Base-by-base conservation (phyloP, 2,329 filamentous ascomycete species). In the Calonectria montana region DNA sequence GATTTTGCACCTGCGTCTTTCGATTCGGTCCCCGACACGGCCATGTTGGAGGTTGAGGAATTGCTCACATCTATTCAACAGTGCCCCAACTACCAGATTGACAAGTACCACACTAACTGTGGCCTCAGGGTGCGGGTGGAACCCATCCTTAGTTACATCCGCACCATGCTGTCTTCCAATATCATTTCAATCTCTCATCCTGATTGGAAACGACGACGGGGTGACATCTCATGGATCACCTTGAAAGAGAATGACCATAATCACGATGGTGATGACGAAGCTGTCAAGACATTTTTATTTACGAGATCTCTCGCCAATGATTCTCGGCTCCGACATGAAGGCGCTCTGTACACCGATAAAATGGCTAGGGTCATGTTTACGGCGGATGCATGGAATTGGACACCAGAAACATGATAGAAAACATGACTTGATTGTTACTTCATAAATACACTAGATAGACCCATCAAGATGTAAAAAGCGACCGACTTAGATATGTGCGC, bases 101-200 rank as follows among this genome's bases (percentile, higher is more conserved):
- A 96, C 81, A 89, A 88, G 74, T 87, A 94, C 79, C 94, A 96
- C 81, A 87, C 87, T 1, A 93, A 95, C 81, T 96, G 94, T 79
- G 94, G 94, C 1, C 85, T 94, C 43, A 86, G 93, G 53, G 91
- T 90, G 3, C 87, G 91, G 21, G 82, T 95, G 4, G 83, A 93
- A 45, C 92, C 93, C 9, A 87, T 94, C 4, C 81, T 95, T 18
- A 91, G 93, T 67, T 89, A 91, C 65, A 83, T 95, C 35, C 87
- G 90, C 69, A 81, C 85, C n/a, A 88, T 91, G 84, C 81, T 92
- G 4, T 86, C 87, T 0, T 82, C 88, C 0, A 84, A 81, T 39
- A 83, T 83, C 31, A 78, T 90, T 8, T 83, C 85, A 2, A 79
- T 91, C 12, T 76, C 83, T 16, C 81, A 84, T n/a, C 77, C 77